phyloP scores from a whole-genome alignment of 805 yeast genomes.

The Suhomyces canberraensis region DNA sequence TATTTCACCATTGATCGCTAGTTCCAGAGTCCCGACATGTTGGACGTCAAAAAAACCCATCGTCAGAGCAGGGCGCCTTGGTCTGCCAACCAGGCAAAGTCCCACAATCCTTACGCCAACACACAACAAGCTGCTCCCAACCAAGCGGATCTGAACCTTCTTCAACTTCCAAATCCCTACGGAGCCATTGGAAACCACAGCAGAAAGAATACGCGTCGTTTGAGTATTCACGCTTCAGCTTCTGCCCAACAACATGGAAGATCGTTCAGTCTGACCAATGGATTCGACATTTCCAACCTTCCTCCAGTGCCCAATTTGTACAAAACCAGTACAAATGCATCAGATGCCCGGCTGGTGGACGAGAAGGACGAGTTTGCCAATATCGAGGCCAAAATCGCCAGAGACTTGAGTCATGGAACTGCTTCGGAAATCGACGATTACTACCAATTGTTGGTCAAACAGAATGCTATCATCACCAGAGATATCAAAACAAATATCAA shows the following conservation, averaged over 20 bases:
- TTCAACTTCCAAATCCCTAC: conserved; percentile 16
- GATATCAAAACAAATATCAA: conserved; percentile 60
- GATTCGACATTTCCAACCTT: conserved; percentile 21
- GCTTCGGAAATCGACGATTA: conserved; percentile 73
- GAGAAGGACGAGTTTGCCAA: conserved; percentile 7
- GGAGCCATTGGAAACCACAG: conserved; percentile 5
- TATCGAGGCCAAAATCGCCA: conserved; percentile 16
- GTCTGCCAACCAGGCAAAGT: conserved; percentile 15
- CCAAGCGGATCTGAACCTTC: not conserved
- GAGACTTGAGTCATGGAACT: conserved; percentile 57
- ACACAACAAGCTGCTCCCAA: conserved; percentile 10
- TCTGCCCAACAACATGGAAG: conserved; percentile 28
- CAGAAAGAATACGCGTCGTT: conserved; percentile 25
- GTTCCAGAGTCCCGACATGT: too few relatives aligned
- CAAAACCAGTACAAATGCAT: conserved; percentile 4
- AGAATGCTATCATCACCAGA: conserved; percentile 48
- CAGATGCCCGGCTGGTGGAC: conserved; percentile 5
- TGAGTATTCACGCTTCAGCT: conserved; percentile 41
- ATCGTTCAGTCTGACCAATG: conserved; percentile 18
- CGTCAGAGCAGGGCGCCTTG: conserved; percentile 45
- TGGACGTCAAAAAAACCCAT: conserved; percentile 32
- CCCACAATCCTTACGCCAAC: conserved; percentile 26
- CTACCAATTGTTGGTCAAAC: conserved; percentile 49
- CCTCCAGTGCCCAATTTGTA: conserved; percentile 31
- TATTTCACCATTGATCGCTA: too few relatives aligned